Conservation (phyloP, 805 yeast genomes). For the Barnettozyma vustinii region DNA sequence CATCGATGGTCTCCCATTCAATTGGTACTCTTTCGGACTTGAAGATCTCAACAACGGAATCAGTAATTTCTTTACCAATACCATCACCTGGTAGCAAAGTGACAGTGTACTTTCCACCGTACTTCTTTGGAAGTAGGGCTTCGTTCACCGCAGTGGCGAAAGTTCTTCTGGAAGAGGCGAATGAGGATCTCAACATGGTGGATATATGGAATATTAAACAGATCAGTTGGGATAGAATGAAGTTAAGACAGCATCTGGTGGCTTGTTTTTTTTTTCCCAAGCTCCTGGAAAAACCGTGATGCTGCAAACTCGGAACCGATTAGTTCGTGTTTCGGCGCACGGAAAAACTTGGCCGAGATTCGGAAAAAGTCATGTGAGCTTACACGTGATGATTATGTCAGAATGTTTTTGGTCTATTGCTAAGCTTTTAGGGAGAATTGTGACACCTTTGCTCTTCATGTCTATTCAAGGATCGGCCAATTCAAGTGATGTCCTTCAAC, state of each 20-base stretch:
- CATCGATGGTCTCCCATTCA: conserved; percentile 84
- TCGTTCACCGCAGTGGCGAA: conserved; percentile 56
- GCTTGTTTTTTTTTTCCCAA: background rate
- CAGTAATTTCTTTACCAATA: conserved; percentile 93
- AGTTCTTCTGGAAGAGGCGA: conserved; percentile 28
- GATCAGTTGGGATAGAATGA: background rate
- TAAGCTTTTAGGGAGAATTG: background rate
- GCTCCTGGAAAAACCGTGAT: background rate
- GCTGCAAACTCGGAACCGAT: conserved; percentile 2
- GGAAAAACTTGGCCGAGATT: background rate
- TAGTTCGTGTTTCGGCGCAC: background rate
- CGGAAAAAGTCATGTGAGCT: conserved; percentile 1
- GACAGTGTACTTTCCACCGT: conserved; percentile 92
- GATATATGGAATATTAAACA: background rate
- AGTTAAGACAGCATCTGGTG: background rate
- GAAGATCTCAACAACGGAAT: conserved; percentile 87
- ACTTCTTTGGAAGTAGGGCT: conserved; percentile 74
- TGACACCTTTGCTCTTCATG: background rate
- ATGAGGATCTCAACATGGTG: conserved; percentile 28
- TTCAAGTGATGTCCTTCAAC: conserved; percentile 13
- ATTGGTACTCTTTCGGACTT: conserved; percentile 84
- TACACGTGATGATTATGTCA: background rate
- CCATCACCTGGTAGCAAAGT: conserved; percentile 98
- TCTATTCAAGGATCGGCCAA: background rate
- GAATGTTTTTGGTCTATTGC: no score